Evolutionary conservation across 345 rosid genomes (phyloP).

Genomic region (Heritiera littoralis): DNA sequence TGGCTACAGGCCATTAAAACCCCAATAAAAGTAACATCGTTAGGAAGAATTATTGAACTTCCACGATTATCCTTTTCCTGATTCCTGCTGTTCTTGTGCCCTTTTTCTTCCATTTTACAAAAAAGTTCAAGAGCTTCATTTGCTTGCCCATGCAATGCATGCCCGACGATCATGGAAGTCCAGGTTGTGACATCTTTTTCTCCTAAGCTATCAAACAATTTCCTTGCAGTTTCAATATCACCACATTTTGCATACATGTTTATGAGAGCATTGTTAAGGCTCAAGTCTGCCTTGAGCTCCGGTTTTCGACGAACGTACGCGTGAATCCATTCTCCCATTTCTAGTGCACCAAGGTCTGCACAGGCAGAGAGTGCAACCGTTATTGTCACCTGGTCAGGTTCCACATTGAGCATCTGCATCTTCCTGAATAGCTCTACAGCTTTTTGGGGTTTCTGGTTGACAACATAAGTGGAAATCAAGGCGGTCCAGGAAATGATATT

Average conservation of each 20-base stretch:
- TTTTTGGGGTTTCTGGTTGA: constrained; percentile 23
- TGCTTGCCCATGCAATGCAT: constrained; percentile 43
- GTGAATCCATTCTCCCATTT: constrained; percentile 43
- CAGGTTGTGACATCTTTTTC: constrained; percentile 42
- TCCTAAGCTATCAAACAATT: constrained; percentile 30
- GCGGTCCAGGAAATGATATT: constrained; percentile 35
- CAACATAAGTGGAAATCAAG: constrained; percentile 37
- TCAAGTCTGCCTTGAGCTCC: constrained; percentile 28
- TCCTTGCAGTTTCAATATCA: constrained; percentile 35
- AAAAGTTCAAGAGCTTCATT: constrained; percentile 37
- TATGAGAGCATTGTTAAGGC: constrained; percentile 35
- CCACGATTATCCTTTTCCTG: background rate
- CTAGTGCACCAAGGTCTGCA: constrained; percentile 43
- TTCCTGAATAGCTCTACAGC: constrained; percentile 32
- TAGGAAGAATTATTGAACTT: constrained; percentile 28
- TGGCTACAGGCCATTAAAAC: constrained; percentile 53
- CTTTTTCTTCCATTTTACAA: constrained; percentile 30
- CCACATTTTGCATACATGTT: constrained; percentile 48
- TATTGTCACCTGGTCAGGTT: constrained; percentile 39
- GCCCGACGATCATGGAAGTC: constrained; percentile 44
- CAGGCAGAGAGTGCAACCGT: constrained; percentile 43
- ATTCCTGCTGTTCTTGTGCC: background rate
- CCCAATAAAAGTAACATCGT: constrained; percentile 45
- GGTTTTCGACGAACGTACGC: constrained; percentile 9
- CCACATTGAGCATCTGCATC: constrained; percentile 33